Evolutionary conservation across 192 early-diverging fungal species (phyloP), one percentile per base, ranked within the genome.

Genomic region (Entomortierella beljakovae): DNA sequence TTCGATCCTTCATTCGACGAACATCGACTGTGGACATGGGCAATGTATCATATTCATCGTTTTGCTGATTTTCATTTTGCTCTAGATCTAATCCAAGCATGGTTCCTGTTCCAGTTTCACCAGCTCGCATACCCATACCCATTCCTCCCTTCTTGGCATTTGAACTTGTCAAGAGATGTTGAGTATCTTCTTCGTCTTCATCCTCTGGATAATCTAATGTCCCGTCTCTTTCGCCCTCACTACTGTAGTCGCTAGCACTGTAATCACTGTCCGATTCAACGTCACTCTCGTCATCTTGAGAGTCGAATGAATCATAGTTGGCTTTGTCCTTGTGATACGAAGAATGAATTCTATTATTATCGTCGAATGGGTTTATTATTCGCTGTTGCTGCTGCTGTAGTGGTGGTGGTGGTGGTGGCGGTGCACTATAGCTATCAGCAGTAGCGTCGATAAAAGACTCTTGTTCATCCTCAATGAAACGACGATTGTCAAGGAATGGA

Each of bases 71-170:
- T 18, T 34, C 49, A 51, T 56, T 57, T 2, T 48, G 75, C 20
- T 69, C 67, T 15, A 70, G 38, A 33, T 70, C 75, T 20, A 79
- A 22, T 23, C 75, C 75, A 46, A 79, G 64, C 55, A 62, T 79
- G 22, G 75, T 79, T 4, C 75, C 75, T 7, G 75, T 79, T 15
- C 75, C 75, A 1, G 75, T 79, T 62, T 79, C 75, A 7, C 75
- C 75, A 0, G 63, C 75, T 16, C 75, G 67, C 75, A 79, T 70
- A 11, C 75, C 75, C 75, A 79, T 79, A 3, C 75, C 75, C 75
- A 79, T 69, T 7, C 75, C 75, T 32, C 68, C 75, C 29, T 70
- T 26, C 10, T 54, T 37, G 1, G 75, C 59, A 34, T 79, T 70
- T 13, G 75, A 69, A 32, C 46, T 58, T 7, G 59, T 11, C 6